Evolutionary conservation across 352 stramenopile genomes (phyloP).

Genomic region (Albugo laibachii): DNA sequence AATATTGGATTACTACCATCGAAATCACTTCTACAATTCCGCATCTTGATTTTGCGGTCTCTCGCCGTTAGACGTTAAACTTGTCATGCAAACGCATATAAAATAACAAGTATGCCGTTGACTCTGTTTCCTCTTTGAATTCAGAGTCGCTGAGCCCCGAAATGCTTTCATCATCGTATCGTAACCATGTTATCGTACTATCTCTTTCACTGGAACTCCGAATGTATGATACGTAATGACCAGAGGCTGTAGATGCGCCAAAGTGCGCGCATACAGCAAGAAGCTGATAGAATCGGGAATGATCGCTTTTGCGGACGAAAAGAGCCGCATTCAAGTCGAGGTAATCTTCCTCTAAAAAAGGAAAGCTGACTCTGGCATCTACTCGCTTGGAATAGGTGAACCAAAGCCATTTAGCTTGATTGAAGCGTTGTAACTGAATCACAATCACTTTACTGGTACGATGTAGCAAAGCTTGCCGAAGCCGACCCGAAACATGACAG

Average conservation of each 20-base stretch:
- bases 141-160: slow-evolving; percentile 19
- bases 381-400: slow-evolving; percentile 32
- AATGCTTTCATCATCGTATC: slow-evolving; percentile 50
- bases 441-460: slow-evolving; percentile 26
- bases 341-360: slow-evolving; percentile 13
- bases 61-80: not conserved
- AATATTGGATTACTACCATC: slow-evolving; percentile 69
- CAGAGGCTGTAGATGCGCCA: slow-evolving; percentile 28
- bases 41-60: slow-evolving; percentile 23
- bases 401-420: slow-evolving; percentile 15
- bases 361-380: slow-evolving; percentile 31
- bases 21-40: slow-evolving; percentile 77
- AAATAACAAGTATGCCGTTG: slow-evolving; percentile 54
- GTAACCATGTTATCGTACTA: slow-evolving; percentile 20
- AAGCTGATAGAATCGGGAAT: slow-evolving; percentile 26
- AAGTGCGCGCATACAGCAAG: slow-evolving; percentile 56
- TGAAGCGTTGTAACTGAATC: slow-evolving; percentile 53
- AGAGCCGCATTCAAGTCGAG: slow-evolving; percentile 46
- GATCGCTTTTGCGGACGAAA: slow-evolving; percentile 28
- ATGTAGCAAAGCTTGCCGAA: slow-evolving; percentile 55
- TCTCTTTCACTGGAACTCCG: not conserved
- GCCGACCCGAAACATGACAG: slow-evolving; percentile 5
- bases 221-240: slow-evolving; percentile 63
- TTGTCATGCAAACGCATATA: slow-evolving; percentile 17
- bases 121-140: slow-evolving; percentile 27